These are phyloP conservation scores for Cadophora gregata DNA, from an alignment of 2,329 filamentous ascomycete species.

Conservation along the genomic window DNA sequence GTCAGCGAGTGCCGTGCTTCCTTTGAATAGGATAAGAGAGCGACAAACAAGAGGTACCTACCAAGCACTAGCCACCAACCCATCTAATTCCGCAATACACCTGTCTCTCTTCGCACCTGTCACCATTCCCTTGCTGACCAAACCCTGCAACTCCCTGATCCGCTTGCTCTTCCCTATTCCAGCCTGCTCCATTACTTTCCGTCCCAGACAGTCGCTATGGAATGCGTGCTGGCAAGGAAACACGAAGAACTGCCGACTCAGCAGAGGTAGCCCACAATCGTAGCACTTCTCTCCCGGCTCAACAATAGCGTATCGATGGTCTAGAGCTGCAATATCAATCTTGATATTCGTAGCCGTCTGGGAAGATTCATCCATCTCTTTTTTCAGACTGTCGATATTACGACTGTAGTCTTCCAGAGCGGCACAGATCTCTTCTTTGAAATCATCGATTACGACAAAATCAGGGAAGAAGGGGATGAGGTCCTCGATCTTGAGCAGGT, in stretches of 20 bases:
- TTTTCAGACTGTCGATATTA: conserved; percentile 85
- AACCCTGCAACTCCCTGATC: conserved; percentile 84
- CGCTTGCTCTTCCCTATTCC: conserved; percentile 76
- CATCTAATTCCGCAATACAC: conserved; percentile 87
- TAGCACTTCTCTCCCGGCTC: conserved; percentile 96
- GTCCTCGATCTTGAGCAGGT: conserved; percentile 92
- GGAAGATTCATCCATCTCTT: conserved; percentile 95
- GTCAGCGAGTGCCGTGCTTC: not conserved
- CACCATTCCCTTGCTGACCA: conserved; percentile 78
- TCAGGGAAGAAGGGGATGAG: conserved; percentile 98
- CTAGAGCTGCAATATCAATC: conserved; percentile 82
- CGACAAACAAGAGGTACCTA: conserved; percentile 53
- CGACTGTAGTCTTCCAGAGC: conserved; percentile 93
- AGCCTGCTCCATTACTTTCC: conserved; percentile 81
- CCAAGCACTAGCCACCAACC: conserved; percentile 89
- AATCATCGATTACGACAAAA: conserved; percentile 98
- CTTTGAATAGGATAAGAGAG: conserved; percentile 9
- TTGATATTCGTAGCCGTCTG: conserved; percentile 91
- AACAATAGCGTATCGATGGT: conserved; percentile 92
- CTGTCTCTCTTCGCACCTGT: conserved; percentile 76
- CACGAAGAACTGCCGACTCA: conserved; percentile 95
- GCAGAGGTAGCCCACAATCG: conserved; percentile 81
- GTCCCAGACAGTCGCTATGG: conserved; percentile 91
- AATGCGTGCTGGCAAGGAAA: conserved; percentile 99
- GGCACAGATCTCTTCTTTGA: conserved; percentile 96